These are phyloP conservation scores for Galerina sulciceps DNA, from an alignment of 768 basidiomycete species.

Conservation along the genomic window DNA sequence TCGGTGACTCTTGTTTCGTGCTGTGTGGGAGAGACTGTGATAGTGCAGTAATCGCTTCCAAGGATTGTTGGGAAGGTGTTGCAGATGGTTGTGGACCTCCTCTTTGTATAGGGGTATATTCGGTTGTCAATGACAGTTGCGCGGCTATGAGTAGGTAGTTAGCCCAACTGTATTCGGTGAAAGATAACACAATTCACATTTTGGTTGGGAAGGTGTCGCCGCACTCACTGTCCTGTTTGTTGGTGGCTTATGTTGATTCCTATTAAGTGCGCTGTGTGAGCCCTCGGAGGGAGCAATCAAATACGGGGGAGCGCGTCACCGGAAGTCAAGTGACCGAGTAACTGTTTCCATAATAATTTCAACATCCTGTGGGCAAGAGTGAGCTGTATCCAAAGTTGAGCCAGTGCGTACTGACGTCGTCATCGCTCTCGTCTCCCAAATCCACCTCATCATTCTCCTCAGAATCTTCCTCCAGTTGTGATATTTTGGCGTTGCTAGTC, in stretches of 20 bases:
- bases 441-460: constrained; percentile 37
- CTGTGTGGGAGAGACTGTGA: constrained; percentile 19
- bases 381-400: neutral
- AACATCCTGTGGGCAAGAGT: constrained; percentile 58
- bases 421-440: constrained; percentile 39
- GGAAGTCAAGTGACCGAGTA: constrained; percentile 73
- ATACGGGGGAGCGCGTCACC: constrained; percentile 42
- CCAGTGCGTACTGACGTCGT: constrained; percentile 44
- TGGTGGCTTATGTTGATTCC: constrained; percentile 25
- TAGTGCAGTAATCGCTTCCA: constrained; percentile 14
- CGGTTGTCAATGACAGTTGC: constrained; percentile 73
- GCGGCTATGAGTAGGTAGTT: constrained; percentile 32
- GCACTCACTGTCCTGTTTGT: constrained; percentile 17
- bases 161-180: neutral
- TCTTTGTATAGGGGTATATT: constrained; percentile 78
- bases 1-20: constrained; percentile 9
- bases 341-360: constrained; percentile 91
- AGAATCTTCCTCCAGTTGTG: constrained; percentile 38
- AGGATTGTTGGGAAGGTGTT: constrained; percentile 15
- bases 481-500: neutral
- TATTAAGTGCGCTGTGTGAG: constrained; percentile 5
- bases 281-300: neutral
- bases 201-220: constrained; percentile 34
- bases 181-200: constrained; percentile 24
- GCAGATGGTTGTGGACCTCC: constrained; percentile 42